Conservation (phyloP, 495 filamentous ascomycete species). For the Tuber brumale region DNA sequence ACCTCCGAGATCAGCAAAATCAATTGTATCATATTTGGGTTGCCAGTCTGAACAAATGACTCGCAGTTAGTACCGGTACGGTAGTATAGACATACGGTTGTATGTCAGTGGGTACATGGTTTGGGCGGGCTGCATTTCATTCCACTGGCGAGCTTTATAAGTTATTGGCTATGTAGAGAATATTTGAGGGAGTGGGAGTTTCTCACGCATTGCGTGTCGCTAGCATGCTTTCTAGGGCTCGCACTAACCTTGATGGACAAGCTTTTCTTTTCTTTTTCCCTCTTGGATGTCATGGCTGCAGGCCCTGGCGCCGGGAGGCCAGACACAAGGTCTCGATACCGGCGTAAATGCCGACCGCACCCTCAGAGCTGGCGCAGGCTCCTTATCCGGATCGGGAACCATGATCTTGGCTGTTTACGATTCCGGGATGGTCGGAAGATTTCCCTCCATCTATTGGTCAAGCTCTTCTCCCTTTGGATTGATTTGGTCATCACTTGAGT, state of each 20-base stretch:
- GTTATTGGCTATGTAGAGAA: too few relatives aligned
- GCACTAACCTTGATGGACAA: slow-evolving; percentile 50
- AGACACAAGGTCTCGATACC: slow-evolving; percentile 48
- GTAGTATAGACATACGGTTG: slow-evolving; percentile 46
- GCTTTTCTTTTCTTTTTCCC: slow-evolving; percentile 36
- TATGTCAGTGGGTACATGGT: slow-evolving; percentile 47
- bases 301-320: slow-evolving; percentile 50
- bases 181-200: background rate
- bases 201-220: slow-evolving; percentile 9
- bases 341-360: slow-evolving; percentile 44
- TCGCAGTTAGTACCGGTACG: slow-evolving; percentile 43
- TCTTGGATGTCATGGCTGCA: slow-evolving; percentile 42
- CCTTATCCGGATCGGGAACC: slow-evolving; percentile 43
- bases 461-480: slow-evolving; percentile 45
- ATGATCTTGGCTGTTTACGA: slow-evolving; percentile 42
- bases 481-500: slow-evolving; percentile 32
- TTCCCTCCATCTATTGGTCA: slow-evolving; percentile 45
- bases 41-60: slow-evolving; percentile 48
- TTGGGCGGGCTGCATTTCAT: slow-evolving; percentile 42
- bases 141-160: slow-evolving; percentile 44
- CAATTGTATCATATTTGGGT: slow-evolving; percentile 31
- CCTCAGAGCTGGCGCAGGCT: slow-evolving; percentile 44
- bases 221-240: slow-evolving; percentile 48
- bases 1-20: slow-evolving; percentile 42
- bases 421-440: slow-evolving; percentile 44